Base-by-base conservation (phyloP, 179 eudicot species). In the Pouteria campechiana region DNA sequence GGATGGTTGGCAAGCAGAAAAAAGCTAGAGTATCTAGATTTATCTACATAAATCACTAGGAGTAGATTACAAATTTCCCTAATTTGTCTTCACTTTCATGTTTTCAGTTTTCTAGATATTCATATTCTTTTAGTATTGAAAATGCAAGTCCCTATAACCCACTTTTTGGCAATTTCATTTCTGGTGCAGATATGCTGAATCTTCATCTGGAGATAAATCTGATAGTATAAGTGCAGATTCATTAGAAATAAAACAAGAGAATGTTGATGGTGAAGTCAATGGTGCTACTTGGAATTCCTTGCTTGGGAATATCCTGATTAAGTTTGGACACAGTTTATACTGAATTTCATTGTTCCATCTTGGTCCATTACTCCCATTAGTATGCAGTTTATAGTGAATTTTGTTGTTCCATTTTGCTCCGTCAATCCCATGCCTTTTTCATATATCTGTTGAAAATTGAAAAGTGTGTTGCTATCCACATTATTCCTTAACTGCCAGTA, bases 161-260 rank as follows among this genome's bases (percentile, higher is more conserved):
- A 17, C 17, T 1, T 10, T 14, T 10, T 35, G 25, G 17, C 42
- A 10, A 11, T 36, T 7, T 17, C 28, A 28, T 37, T 50, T 9
- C 29, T 52, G 25, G 27, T 41, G 54, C 72, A 89, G 97, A 18
- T 81, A 78, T 65, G 70, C 72, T 41, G 95, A 89, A 60, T 65
- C 25, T 58, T 78, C 86, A 45, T 81, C 95, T 49, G 89, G 64
- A 41, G 95, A 75, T 35, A 86, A 85, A 53, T 60, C 70, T 44
- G 45, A 66, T 50, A 79, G 55, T 9, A 60, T 29, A 37, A 60
- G 41, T 9, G 47, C 45, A 42, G 79, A 63, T 32, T 32, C 57
- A 18, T 54, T 74, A 25, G 74, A 46, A 32, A 69, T 54, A 40
- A 68, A 64, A 63, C 67, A 74, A 19, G 64, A 60, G 24, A 64